phyloP scores from a whole-genome alignment of 1,139 yeast genomes.

The Lodderomyces theae region DNA sequence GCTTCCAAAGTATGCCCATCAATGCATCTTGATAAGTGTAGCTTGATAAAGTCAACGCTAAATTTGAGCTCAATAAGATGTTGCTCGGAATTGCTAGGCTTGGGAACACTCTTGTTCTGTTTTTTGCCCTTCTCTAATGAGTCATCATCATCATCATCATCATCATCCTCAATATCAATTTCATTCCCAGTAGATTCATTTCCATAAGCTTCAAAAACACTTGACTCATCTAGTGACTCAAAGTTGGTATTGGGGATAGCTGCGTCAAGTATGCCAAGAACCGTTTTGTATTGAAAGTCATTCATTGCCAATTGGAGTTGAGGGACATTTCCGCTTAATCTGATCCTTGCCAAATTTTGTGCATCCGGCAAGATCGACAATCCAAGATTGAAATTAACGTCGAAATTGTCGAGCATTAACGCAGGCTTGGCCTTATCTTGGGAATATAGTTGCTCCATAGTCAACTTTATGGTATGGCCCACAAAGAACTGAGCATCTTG shows the following conservation, averaged over 20 bases:
- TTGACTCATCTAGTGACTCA: conserved; percentile 28
- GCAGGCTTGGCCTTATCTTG: conserved; percentile 36
- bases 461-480: conserved; percentile 76
- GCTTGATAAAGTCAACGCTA: conserved; percentile 57
- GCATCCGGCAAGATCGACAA: conserved; percentile 84
- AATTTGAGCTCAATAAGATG: conserved; percentile 70
- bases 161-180: conserved; percentile 28
- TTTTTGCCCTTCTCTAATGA: conserved; percentile 9
- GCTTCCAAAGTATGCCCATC: conserved; percentile 60
- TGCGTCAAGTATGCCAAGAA: conserved; percentile 72
- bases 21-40: conserved; percentile 67
- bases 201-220: conserved; percentile 38
- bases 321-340: conserved; percentile 81
- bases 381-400: conserved; percentile 71
- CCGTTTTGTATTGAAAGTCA: conserved; percentile 85
- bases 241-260: conserved; percentile 62
- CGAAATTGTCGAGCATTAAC: conserved; percentile 71
- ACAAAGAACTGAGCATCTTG: conserved; percentile 87
- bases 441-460: conserved; percentile 66
- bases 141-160: too few relatives aligned
- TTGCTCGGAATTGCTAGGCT: conserved; percentile 35
- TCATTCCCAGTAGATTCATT: conserved; percentile 16
- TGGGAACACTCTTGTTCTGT: conserved; percentile 7
- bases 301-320: conserved; percentile 66
- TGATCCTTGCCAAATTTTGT: conserved; percentile 65